Conservation (phyloP, 352 stramenopile species). For the Globisporangium middletonii region DNA sequence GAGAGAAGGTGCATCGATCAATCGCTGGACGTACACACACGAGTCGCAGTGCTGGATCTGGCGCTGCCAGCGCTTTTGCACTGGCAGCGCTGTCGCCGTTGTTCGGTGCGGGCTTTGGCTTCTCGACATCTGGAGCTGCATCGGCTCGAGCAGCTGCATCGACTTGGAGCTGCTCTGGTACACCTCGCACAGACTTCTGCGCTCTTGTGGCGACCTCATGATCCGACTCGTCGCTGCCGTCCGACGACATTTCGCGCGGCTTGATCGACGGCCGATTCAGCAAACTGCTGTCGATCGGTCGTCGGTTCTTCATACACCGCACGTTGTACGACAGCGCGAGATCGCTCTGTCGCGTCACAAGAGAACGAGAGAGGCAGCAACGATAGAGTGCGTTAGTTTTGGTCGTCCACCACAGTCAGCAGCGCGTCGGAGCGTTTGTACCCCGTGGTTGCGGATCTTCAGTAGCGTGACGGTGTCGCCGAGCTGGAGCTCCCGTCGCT, state of each 20-base stretch:
- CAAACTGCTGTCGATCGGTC: conserved; percentile 1
- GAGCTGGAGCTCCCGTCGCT: conserved; percentile 36
- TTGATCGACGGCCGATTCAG: conserved; percentile 14
- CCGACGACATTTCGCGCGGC: conserved; percentile 1
- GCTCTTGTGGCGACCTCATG: not conserved
- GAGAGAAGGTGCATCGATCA: not conserved
- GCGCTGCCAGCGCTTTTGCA: not conserved
- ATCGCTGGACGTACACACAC: not conserved
- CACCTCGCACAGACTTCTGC: not conserved
- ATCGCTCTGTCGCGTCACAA: conserved; percentile 23
- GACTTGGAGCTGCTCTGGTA: not conserved
- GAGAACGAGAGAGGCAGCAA: not conserved
- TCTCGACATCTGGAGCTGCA: not conserved
- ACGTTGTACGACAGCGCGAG: conserved; percentile 38
- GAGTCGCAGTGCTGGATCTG: not conserved
- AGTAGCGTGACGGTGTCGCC: conserved; percentile 56
- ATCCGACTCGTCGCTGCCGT: not conserved
- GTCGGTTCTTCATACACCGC: conserved; percentile 12
- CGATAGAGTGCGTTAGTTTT: not conserved
- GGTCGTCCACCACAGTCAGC: no score
- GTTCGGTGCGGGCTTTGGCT: not conserved
- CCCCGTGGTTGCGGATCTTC: conserved; percentile 36
- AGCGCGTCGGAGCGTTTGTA: conserved; percentile 7
- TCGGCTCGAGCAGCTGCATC: not conserved
- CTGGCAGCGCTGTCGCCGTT: not conserved